phyloP scores from a whole-genome alignment of 176 grass and related monocot species.

The Rhynchospora tenuis region DNA sequence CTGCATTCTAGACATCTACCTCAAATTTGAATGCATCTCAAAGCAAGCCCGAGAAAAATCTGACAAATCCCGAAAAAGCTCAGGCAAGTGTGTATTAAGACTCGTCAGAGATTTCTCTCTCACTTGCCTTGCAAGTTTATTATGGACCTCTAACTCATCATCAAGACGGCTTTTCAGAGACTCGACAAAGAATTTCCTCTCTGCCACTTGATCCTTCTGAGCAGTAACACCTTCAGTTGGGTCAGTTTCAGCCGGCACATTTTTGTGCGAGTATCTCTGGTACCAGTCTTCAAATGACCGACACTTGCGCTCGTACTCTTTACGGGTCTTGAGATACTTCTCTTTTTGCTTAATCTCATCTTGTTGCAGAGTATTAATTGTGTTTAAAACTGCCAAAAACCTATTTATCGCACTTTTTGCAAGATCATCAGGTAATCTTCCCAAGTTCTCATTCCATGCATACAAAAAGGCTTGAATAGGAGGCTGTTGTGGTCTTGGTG shows the following conservation, averaged over 20 bases:
- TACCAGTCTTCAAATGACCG: slow-evolving; percentile 91
- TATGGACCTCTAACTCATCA: slow-evolving; percentile 44
- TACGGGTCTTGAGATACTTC: slow-evolving; percentile 37
- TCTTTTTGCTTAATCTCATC: slow-evolving; percentile 96
- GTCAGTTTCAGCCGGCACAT: slow-evolving; percentile 31
- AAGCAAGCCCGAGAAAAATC: slow-evolving; percentile 54
- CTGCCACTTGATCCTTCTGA: slow-evolving; percentile 56
- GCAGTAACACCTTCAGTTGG: slow-evolving; percentile 22
- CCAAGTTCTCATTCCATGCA: slow-evolving; percentile 70
- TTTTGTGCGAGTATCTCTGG: slow-evolving; percentile 55
- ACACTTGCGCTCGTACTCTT: slow-evolving; percentile 54
- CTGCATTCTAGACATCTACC: slow-evolving; percentile 50
- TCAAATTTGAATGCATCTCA: slow-evolving; percentile 66
- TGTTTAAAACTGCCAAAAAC: slow-evolving; percentile 70
- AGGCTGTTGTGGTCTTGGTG: slow-evolving; percentile 58
- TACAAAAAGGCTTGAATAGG: slow-evolving; percentile 69
- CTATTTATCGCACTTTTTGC: slow-evolving; percentile 63
- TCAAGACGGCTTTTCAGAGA: slow-evolving; percentile 70
- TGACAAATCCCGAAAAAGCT: slow-evolving; percentile 68
- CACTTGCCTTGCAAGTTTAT: slow-evolving; percentile 71
- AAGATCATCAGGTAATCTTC: slow-evolving; percentile 68
- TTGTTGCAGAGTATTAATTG: slow-evolving; percentile 69
- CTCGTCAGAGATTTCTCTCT: slow-evolving; percentile 77
- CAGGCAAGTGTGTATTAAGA: slow-evolving; percentile 75
- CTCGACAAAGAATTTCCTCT: slow-evolving; percentile 57